These are phyloP conservation scores for Alternaria viburni DNA, from an alignment of 2,329 filamentous ascomycete species.

Conservation along the genomic window DNA sequence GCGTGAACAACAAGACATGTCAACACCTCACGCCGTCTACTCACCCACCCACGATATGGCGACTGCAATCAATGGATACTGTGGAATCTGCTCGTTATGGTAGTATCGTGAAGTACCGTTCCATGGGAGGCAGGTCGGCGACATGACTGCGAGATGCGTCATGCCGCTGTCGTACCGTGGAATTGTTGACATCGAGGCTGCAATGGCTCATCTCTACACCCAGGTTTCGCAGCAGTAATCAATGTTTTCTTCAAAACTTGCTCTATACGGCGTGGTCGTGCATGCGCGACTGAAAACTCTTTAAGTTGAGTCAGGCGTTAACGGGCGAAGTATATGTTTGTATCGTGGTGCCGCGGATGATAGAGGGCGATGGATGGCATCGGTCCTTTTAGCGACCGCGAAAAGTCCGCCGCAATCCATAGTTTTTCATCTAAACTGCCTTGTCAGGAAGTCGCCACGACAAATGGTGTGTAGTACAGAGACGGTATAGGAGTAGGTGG, in stretches of 20 bases:
- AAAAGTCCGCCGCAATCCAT: conserved; percentile 17
- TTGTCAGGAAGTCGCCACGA: conserved; percentile 14
- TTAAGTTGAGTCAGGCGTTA: conserved; percentile 5
- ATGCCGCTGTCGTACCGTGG: conserved; percentile 15
- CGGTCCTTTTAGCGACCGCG: conserved; percentile 16
- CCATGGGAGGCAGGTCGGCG: conserved; percentile 4
- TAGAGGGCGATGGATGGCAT: conserved; percentile 1
- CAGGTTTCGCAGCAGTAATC: conserved; percentile 7
- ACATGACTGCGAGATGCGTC: conserved; percentile 3
- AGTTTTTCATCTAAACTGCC: conserved; percentile 12
- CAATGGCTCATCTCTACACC: conserved; percentile 4
- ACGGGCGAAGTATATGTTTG: not conserved
- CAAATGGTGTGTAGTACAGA: conserved; percentile 4
- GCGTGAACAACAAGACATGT: conserved; percentile 4
- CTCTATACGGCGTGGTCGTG: not conserved
- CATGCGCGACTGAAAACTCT: not conserved
- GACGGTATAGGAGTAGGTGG: not conserved
- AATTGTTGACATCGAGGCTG: conserved; percentile 5
- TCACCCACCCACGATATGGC: conserved; percentile 5
- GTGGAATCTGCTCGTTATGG: conserved; percentile 1
- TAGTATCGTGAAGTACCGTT: not conserved
- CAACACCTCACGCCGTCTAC: conserved; percentile 4
- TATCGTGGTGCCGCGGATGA: conserved; percentile 3
- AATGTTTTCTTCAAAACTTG: not conserved
- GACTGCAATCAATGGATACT: conserved; percentile 4